These are phyloP conservation scores for Entelexis paramagnoliae DNA, from an alignment of 1,139 yeast genomes.

Conservation along the genomic window DNA sequence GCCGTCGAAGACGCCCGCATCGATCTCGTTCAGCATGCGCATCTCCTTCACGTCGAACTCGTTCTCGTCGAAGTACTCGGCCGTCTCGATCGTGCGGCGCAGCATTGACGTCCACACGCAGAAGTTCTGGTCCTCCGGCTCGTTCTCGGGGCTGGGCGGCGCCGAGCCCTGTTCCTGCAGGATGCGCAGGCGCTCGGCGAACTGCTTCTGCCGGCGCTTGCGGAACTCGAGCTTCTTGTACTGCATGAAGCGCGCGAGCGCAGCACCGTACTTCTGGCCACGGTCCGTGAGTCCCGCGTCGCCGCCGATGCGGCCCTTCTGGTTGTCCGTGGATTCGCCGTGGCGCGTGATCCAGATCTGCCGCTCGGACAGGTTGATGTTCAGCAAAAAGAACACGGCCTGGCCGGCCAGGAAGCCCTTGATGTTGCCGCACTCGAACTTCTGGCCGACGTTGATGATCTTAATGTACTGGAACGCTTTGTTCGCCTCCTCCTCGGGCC, in stretches of 20 bases:
- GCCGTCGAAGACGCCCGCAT: constrained; percentile 88
- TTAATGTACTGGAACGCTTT: constrained; percentile 71
- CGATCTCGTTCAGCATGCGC: constrained; percentile 87
- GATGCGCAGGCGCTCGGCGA: constrained; percentile 33
- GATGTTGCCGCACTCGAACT: constrained; percentile 82
- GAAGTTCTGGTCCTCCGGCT: constrained; percentile 55
- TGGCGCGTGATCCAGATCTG: constrained; percentile 94
- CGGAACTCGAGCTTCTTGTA: constrained; percentile 64
- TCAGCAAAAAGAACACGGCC: constrained; percentile 77
- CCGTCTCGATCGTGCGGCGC: constrained; percentile 65
- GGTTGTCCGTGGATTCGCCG: constrained; percentile 83
- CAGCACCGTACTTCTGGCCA: constrained; percentile 62
- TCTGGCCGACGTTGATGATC: constrained; percentile 92
- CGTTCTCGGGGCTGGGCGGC: constrained; percentile 32
- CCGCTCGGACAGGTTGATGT: constrained; percentile 80
- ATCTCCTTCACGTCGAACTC: constrained; percentile 70
- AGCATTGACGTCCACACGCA: constrained; percentile 94
- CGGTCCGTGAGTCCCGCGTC: constrained; percentile 72
- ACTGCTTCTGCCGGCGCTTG: constrained; percentile 48
- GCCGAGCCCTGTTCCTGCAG: constrained; percentile 27
- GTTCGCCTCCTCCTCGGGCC: constrained; percentile 50
- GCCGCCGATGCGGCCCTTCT: constrained; percentile 83
- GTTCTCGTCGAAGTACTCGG: constrained; percentile 55
- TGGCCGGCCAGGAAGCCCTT: constrained; percentile 92
- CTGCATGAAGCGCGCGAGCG: constrained; percentile 64